Conservation (phyloP, 2,329 filamentous ascomycete species). For the Pseudocercospora cruenta region DNA sequence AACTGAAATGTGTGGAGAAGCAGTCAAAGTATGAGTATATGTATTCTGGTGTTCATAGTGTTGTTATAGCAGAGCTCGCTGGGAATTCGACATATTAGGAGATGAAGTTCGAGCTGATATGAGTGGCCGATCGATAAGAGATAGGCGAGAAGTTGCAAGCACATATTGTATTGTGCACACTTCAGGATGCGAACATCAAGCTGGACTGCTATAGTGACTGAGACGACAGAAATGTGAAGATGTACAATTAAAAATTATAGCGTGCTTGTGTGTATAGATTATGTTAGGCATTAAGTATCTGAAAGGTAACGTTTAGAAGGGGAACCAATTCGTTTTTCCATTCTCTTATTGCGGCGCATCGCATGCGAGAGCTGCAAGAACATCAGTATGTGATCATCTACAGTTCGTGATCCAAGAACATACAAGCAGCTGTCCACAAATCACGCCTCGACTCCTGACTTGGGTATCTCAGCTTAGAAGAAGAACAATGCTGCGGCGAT, state of each 20-base stretch:
- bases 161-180: neutral
- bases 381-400: neutral
- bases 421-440: neutral
- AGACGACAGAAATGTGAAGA: neutral
- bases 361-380: neutral
- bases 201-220: neutral
- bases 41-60: neutral
- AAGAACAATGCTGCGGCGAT: constrained; percentile 14
- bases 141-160: neutral
- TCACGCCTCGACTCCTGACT: neutral
- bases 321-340: constrained; percentile 2
- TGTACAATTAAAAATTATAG: neutral
- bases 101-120: constrained; percentile 4
- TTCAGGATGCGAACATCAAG: neutral
- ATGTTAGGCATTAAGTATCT: neutral
- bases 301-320: neutral
- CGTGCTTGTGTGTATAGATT: neutral
- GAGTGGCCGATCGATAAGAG: constrained; percentile 1
- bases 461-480: constrained; percentile 8
- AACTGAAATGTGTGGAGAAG: neutral
- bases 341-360: neutral
- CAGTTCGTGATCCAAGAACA: neutral
- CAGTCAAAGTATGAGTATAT: neutral
- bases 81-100: neutral
- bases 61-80: neutral